Conservation (phyloP, 306 rosid genomes). For the apple (Malus domestica) region ASM211411v1 NC_041797.1:6223501-6224000, state of each 20-base stretch:
- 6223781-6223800: too few relatives aligned
- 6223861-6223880: slow-evolving; percentile 54
- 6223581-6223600: background rate
- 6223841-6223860: slow-evolving; percentile 43
- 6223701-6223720: slow-evolving; percentile 57
- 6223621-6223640: slow-evolving; percentile 41
- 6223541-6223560: too few relatives aligned
- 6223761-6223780: background rate
- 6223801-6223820: background rate
- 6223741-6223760: slow-evolving; percentile 49
- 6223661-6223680: slow-evolving; percentile 85
- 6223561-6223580: background rate
- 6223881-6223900: slow-evolving; percentile 96
- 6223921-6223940: slow-evolving; percentile 59
- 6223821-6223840: background rate
- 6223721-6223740: slow-evolving; percentile 46
- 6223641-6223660: slow-evolving; percentile 70
- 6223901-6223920: slow-evolving; percentile 88
- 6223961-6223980: background rate
- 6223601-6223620: slow-evolving; percentile 29
- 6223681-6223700: slow-evolving; percentile 75
- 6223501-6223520: too few relatives aligned
- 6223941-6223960: background rate
- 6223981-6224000: background rate
- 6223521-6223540: too few relatives aligned